Percentiles rank a stretch among this genome's conserved stretches.
Conservation (phyloP, 257 asterid species). For the Lycium barbarum region DNA sequence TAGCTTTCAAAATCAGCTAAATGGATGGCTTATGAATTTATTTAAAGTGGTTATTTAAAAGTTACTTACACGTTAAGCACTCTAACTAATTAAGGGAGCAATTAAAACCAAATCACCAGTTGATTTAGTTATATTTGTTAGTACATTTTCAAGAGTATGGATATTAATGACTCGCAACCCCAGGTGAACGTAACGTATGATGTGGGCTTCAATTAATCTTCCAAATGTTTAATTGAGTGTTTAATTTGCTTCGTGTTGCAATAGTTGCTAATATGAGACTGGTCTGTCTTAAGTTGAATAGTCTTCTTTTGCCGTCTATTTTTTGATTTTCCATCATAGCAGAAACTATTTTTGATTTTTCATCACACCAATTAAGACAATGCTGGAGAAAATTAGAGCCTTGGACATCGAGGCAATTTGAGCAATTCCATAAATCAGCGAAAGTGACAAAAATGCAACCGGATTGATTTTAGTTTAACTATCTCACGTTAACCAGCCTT, state of each 20-base stretch:
- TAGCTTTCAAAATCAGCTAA: not conserved
- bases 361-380: too few species aligned
- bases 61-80: slow-evolving; percentile 22
- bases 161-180: too few species aligned
- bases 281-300: not conserved
- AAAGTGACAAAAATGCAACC: too few species aligned
- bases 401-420: too few species aligned
- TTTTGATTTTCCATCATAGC: not conserved
- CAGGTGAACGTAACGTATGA: not conserved
- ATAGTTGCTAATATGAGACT: not conserved
- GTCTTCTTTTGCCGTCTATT: not conserved
- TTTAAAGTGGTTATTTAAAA: too few species aligned
- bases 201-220: not conserved
- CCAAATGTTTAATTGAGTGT: not conserved
- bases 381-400: too few species aligned
- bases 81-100: not conserved
- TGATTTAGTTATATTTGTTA: not conserved
- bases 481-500: too few species aligned
- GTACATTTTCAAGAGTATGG: too few species aligned
- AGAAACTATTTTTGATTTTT: not conserved
- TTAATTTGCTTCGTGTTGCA: not conserved
- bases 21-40: not conserved
- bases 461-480: too few species aligned
- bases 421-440: too few species aligned
- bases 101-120: slow-evolving; percentile 9